phyloP scores from a whole-genome alignment of 1,284 basidiomycete genomes.

The Ustilago nuda region DNA sequence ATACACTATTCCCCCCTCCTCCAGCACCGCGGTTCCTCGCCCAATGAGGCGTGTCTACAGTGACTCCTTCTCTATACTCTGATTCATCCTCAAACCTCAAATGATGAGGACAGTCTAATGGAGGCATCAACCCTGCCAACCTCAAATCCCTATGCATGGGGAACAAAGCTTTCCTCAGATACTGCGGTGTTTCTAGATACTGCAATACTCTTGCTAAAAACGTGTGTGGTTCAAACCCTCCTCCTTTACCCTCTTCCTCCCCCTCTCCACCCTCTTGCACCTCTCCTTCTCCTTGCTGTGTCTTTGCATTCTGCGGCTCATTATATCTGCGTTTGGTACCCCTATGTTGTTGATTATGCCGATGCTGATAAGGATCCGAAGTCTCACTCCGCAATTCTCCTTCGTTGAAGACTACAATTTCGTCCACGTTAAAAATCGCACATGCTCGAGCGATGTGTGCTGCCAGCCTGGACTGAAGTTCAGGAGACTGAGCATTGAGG shows the following conservation, averaged over 20 bases:
- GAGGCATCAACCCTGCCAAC: slow-evolving; percentile 67
- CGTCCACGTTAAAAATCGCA: slow-evolving; percentile 69
- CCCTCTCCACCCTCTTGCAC: slow-evolving; percentile 3
- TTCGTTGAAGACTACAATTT: slow-evolving; percentile 66
- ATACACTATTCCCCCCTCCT: slow-evolving; percentile 25
- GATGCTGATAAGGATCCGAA: slow-evolving; percentile 28
- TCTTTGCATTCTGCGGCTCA: slow-evolving; percentile 3
- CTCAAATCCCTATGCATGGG: slow-evolving; percentile 68
- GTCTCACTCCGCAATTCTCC: slow-evolving; percentile 24
- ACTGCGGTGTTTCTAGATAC: slow-evolving; percentile 70
- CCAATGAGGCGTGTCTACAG: slow-evolving; percentile 49
- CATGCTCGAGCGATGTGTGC: slow-evolving; percentile 67
- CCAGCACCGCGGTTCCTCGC: slow-evolving; percentile 4
- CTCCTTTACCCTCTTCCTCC: slow-evolving; percentile 1
- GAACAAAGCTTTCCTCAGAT: slow-evolving; percentile 66
- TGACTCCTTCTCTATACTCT: slow-evolving; percentile 66
- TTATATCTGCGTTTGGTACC: slow-evolving; percentile 15
- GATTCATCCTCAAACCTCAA: slow-evolving; percentile 62
- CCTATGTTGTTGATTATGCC: slow-evolving; percentile 29
- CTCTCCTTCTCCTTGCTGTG: slow-evolving; percentile 1
- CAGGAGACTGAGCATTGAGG: slow-evolving; percentile 67
- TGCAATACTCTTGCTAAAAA: slow-evolving; percentile 65
- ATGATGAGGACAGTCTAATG: slow-evolving; percentile 68
- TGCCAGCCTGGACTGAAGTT: slow-evolving; percentile 64
- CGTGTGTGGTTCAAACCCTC: slow-evolving; percentile 56